Evolutionary conservation across 768 basidiomycete species (phyloP), one percentile per base, ranked within the genome.

Genomic region (Rhizopogon rudus): DNA sequence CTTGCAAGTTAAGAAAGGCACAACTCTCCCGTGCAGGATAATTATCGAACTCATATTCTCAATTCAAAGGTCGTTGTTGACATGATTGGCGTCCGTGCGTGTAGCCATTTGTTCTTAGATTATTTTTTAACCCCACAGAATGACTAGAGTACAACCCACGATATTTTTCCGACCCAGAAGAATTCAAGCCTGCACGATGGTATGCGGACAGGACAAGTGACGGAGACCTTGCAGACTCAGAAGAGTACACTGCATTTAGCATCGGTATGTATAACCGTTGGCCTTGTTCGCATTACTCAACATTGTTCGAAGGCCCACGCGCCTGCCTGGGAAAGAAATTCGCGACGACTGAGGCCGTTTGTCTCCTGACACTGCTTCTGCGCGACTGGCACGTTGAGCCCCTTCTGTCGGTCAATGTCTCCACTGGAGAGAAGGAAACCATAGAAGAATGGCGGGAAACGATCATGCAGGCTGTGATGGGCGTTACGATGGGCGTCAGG

Each of bases 261-360:
- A 44, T 63, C 22, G 65, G 66, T 68, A 44, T 40, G 54, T 55
- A 35, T 37, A 3, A 37, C 20, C 5, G 28, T 9, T 14, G 12
- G 40, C 6, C 13, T 16, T 5, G 31, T 31, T 48, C 14, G 20
- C 43, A 13, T 3, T 8, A 39, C 5, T 55, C 37, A n/a, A 10
- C 8, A 44, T 55, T 41, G 60, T 44, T 13, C 57, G 25, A 57
- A 75, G 79, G 79, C 45, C 80, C 81, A 31, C 75, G 81, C 14
- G 61, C 65, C 14, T 86, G 83, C 57, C 66, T 83, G 12, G 83
- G 83, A 5, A 70, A 79, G 29, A 80, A 75, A 57, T 85, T 86
- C 59, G 80, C 83, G 3, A 71, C 74, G 1, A 74, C 71, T 0
- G 81, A 85, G 61, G 71, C 74, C 2, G 74, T 84, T 16, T 76